Conservation (phyloP, 441 rosid species). For the Cnidoscolus chayamansa region DNA sequence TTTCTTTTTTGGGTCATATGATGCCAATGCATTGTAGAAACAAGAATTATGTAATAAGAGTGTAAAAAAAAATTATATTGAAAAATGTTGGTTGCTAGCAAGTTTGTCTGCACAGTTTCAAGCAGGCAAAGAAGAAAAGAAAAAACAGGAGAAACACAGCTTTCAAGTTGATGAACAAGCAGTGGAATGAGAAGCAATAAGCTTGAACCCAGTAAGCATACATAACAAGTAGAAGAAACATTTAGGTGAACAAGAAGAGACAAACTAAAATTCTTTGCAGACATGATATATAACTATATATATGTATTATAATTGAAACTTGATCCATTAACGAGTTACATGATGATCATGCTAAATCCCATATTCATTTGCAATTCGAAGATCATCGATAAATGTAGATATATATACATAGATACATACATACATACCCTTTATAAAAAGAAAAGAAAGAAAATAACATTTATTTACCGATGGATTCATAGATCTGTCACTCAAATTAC, state of each 20-base stretch:
- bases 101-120: slow-evolving; percentile 11
- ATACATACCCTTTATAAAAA: no score
- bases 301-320: no score
- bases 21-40: slow-evolving; percentile 24
- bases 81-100: slow-evolving; percentile 19
- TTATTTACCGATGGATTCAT: neutral
- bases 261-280: slow-evolving; percentile 23
- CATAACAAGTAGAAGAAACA: neutral
- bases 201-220: slow-evolving; percentile 11
- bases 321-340: neutral
- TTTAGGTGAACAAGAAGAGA: slow-evolving; percentile 28
- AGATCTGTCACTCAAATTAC: no score
- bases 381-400: neutral
- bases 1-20: slow-evolving; percentile 18
- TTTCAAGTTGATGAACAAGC: slow-evolving; percentile 40
- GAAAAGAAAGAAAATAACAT: no score
- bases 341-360: neutral
- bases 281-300: no score
- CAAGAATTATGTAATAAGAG: neutral
- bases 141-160: slow-evolving; percentile 31
- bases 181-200: neutral
- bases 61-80: slow-evolving; percentile 1
- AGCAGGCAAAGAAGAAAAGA: slow-evolving; percentile 33
- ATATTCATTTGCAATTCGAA: neutral
- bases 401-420: neutral